Evolutionary conservation across 495 filamentous ascomycete species (phyloP), one percentile per base, ranked within the genome.

Genomic region (Opeltia flavorubescens): DNA sequence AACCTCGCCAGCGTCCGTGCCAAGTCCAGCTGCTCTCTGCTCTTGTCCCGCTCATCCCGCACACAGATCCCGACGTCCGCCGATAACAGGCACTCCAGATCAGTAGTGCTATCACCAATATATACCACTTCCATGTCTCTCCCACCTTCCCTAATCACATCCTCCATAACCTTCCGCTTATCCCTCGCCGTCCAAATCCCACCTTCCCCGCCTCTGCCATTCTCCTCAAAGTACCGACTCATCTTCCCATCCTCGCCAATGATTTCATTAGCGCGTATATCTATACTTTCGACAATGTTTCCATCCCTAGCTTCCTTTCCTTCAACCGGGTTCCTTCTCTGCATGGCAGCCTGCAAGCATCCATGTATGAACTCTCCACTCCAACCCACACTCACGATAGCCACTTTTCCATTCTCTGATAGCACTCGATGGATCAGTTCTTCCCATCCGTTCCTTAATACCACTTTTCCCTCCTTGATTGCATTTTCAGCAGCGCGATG

Each of bases 31-130:
- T 51, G 31, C 44, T 50, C 52, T 2, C 36, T 18, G 15, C 18
- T 44, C 45, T 15, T 26, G 3, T 8, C 45, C 15, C 9, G 9
- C 39, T 20, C 36, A 13, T 48, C 46, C 15, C 39, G 2, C 9
- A 62, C 49, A 21, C 59, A 41, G 30, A 62, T 47, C 1, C 60
- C 59, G 4, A 62, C 47, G 47, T 62, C 56, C 23, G 56, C 59
- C 35, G 47, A 45, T 8, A 57, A 21, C 46, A 62, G 43, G 31
- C 56, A 57, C 15, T 54, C 36, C 1, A 63, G 33, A 42, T 62
- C 60, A 2, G 57, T 60, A 25, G 40, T 34, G 9, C 55, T 54
- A 45, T 63, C 60, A 1, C 60, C 60, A 6, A 60, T 52, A 47
- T 62, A 63, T 17, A 62, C 38, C 17, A 51, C 46, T 29, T 53